Base-by-base conservation (phyloP, 768 basidiomycete genomes). In the Pisolithus albus region DNA sequence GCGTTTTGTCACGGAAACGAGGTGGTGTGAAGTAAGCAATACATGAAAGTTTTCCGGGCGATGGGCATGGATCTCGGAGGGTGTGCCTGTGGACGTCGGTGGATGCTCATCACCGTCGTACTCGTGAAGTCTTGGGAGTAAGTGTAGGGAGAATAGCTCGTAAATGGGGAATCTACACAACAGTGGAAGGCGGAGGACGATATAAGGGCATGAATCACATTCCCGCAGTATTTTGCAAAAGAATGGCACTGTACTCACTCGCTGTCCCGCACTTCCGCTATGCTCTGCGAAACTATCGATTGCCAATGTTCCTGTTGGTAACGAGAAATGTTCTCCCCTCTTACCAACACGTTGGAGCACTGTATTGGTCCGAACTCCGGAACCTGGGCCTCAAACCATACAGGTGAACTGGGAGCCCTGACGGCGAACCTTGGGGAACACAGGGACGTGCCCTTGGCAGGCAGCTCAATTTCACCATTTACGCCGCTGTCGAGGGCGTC, bases 21-120 rank as follows among this genome's bases (percentile, higher is more conserved):
- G 77, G 63, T 86, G 84, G 66, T 90, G 86, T 0, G 88, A 88
- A 1, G 82, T 84, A 47, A 88, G 73, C 1, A 88, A 74, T 19
- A 78, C 78, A 59, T 88, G 86, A 53, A 76, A 81, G 19, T 36
- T 51, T 30, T 39, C 51, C 46, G 39, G 23, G 43, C 40, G 37
- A 13, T 28, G 39, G 7, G 34, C 2, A 34, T 34, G 24, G 44
- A 24, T 30, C 21, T 28, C 23, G 21, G 2, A 5, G 7, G 19
- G 4, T 10, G 26, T 41, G 2, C 18, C 1, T 18, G 18, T 4
- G 34, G 38, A 9, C 23, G 23, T 24, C 7, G 6, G 26, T 5
- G 23, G 7, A 7, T 3, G 9, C 26, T 18, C 15, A 40, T 32
- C 21, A 61, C 46, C 19, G 8, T 57, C 45, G 52, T 73, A 66